Percentiles rank a stretch among this genome's conserved stretches.
phyloP scores from a whole-genome alignment of 139 green algal species.

The Parachlorella kessleri region DNA sequence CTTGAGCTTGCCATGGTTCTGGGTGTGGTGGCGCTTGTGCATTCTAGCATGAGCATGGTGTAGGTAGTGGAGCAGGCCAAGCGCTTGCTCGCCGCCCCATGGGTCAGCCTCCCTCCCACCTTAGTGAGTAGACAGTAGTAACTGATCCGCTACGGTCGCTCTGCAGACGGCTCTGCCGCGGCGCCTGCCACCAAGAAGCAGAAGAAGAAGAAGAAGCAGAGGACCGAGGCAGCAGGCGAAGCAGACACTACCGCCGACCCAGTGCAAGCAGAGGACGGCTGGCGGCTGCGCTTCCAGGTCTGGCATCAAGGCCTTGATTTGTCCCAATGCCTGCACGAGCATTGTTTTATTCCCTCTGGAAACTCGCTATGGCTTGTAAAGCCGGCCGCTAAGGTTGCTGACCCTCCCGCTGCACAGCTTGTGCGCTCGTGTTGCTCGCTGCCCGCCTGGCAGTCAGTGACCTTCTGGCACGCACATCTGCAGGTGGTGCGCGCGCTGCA shows the following conservation, averaged over 20 bases:
- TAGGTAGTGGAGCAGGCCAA: background rate
- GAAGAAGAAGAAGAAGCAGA: slow-evolving; percentile 38
- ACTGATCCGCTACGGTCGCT: background rate
- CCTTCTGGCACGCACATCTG: no score
- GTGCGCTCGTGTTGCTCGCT: background rate
- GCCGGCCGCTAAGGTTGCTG: background rate
- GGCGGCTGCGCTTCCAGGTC: slow-evolving; percentile 43
- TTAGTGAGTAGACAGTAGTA: no score
- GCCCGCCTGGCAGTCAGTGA: no score
- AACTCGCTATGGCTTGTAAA: no score
- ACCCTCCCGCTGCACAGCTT: background rate
- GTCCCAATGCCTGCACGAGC: no score
- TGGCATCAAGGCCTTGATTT: no score
- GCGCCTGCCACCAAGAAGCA: slow-evolving; percentile 52
- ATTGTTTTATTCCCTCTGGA: no score
- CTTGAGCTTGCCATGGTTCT: no score
- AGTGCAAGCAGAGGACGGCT: slow-evolving; percentile 24
- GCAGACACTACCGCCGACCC: background rate
- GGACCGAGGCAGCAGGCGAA: background rate
- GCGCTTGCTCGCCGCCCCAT: no score
- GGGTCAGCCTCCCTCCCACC: no score
- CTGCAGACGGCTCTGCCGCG: slow-evolving; percentile 13
- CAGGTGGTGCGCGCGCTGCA: slow-evolving; percentile 78
- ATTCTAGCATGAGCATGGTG: background rate
- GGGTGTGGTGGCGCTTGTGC: no score